These are phyloP conservation scores for Aspergillus sp. DNA, from an alignment of 2,329 filamentous ascomycete species.

Conservation along the genomic window DNA sequence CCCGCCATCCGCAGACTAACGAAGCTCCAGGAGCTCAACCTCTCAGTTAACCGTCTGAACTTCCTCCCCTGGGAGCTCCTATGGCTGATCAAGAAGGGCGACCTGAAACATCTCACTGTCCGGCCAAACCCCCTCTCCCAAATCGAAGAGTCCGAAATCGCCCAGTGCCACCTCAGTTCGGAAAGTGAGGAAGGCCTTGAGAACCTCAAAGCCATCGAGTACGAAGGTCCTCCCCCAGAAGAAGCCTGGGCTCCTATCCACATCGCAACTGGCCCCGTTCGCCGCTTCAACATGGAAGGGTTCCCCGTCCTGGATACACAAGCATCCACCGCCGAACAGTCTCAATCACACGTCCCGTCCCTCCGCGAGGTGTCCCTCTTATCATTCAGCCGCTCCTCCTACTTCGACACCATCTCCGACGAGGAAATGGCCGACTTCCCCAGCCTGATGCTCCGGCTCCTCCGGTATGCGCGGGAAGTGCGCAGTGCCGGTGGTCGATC, in stretches of 20 bases:
- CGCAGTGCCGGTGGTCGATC: slow-evolving; percentile 37
- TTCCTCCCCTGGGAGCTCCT: slow-evolving; percentile 49
- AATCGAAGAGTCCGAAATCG: slow-evolving; percentile 31
- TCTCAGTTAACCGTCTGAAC: slow-evolving; percentile 44
- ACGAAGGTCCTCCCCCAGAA: slow-evolving; percentile 27
- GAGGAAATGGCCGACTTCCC: slow-evolving; percentile 37
- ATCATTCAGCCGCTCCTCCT: slow-evolving; percentile 36
- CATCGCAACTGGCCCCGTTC: slow-evolving; percentile 35
- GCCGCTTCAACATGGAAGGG: slow-evolving; percentile 37
- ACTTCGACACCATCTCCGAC: slow-evolving; percentile 37
- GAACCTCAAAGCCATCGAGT: slow-evolving; percentile 19
- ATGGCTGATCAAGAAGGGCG: slow-evolving; percentile 37
- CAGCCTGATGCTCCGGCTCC: slow-evolving; percentile 32
- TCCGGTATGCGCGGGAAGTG: slow-evolving; percentile 36
- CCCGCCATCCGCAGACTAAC: slow-evolving; percentile 41
- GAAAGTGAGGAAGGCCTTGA: neutral
- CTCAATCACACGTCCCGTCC: slow-evolving; percentile 34
- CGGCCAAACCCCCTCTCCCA: slow-evolving; percentile 42
- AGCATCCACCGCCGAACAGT: neutral
- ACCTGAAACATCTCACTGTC: slow-evolving; percentile 39
- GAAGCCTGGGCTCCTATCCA: slow-evolving; percentile 38
- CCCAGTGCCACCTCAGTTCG: slow-evolving; percentile 31
- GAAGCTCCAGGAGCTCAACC: slow-evolving; percentile 45
- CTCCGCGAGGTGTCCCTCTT: slow-evolving; percentile 46
- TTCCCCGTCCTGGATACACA: slow-evolving; percentile 16